A percentile compares a stretch with the other conserved stretches of the same genome.
Evolutionary conservation across 164 flowering plant species (phyloP).

Genomic region (Dillenia turbinata): DNA sequence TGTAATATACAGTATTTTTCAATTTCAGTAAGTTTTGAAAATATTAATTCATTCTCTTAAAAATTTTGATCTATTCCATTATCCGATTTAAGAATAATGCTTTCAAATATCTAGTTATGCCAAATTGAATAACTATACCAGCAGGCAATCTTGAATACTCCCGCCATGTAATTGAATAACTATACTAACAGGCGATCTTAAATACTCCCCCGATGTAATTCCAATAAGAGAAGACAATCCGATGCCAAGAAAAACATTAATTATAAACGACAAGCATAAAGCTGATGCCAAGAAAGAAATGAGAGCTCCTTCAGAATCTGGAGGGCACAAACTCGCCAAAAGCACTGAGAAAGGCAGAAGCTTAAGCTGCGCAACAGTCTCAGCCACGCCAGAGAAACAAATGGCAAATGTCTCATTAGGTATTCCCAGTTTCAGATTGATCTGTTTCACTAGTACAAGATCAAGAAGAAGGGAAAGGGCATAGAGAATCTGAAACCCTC

Average conservation of each 20-base stretch:
- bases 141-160: no score
- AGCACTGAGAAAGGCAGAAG: slow-evolving; percentile 74
- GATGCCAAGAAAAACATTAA: slow-evolving; percentile 69
- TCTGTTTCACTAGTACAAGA: slow-evolving; percentile 59
- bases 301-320: slow-evolving; percentile 83
- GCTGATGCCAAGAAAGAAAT: slow-evolving; percentile 77
- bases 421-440: slow-evolving; percentile 63
- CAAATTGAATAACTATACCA: no score
- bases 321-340: slow-evolving; percentile 65
- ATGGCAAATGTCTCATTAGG: slow-evolving; percentile 61
- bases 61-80: no score
- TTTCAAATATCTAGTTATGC: no score
- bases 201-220: slow-evolving; percentile 55
- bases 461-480: slow-evolving; percentile 72
- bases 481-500: slow-evolving; percentile 48
- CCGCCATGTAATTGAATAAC: slow-evolving; percentile 67
- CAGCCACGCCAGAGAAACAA: slow-evolving; percentile 76
- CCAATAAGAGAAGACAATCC: slow-evolving; percentile 69
- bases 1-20: no score
- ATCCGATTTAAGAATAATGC: no score
- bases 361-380: slow-evolving; percentile 74
- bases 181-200: slow-evolving; percentile 58
- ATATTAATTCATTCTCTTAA: no score
- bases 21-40: no score
- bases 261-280: slow-evolving; percentile 58